Evolutionary conservation across 305 asterid genomes (phyloP).

Genomic region (Plantago lanceolata): DNA sequence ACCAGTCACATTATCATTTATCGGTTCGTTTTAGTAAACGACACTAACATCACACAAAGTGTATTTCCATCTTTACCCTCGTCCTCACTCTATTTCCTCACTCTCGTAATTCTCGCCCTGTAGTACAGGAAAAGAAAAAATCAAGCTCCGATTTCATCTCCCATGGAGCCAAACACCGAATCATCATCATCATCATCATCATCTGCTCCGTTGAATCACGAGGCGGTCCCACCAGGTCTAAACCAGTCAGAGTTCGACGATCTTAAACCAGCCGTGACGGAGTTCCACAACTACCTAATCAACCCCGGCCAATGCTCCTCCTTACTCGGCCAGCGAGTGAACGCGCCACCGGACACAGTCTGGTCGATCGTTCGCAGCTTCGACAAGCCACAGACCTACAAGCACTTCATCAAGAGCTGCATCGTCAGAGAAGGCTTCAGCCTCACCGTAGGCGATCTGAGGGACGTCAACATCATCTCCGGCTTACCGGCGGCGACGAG

Average conservation of each 20-base stretch:
- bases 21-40: no score
- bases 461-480: conserved; percentile 66
- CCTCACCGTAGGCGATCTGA: conserved; percentile 43
- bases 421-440: conserved; percentile 38
- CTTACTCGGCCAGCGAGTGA: conserved; percentile 57
- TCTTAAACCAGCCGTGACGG: conserved; percentile 37
- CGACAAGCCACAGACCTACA: conserved; percentile 69
- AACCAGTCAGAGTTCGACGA: conserved; percentile 51
- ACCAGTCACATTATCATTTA: no score
- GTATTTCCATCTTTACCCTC: no score
- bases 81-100: background rate
- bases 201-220: background rate
- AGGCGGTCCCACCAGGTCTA: conserved; percentile 38
- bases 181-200: conserved; percentile 5
- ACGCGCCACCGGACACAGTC: conserved; percentile 51
- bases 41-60: no score
- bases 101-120: background rate
- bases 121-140: background rate
- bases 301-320: conserved; percentile 66
- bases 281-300: conserved; percentile 65
- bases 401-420: conserved; percentile 81
- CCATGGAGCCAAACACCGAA: conserved; percentile 16
- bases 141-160: background rate
- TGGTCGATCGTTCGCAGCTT: conserved; percentile 62
- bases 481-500: conserved; percentile 81